Conservation (phyloP, 2,329 filamentous ascomycete genomes). For the Shiraia sp. region DNA sequence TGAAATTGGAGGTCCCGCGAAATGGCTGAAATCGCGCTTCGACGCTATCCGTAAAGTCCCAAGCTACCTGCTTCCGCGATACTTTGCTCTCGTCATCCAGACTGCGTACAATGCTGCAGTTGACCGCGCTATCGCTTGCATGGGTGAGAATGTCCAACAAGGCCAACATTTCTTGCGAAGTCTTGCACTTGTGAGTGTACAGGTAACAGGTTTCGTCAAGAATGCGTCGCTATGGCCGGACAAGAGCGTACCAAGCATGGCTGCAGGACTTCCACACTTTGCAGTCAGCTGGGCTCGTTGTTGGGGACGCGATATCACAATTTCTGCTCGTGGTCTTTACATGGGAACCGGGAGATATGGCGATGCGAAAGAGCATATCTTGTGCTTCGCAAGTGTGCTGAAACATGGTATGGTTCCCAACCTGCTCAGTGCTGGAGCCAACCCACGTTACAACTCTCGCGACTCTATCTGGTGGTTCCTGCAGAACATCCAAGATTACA, state of each 20-base stretch:
- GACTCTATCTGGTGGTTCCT: conserved; percentile 99
- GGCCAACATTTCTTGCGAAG: conserved; percentile 89
- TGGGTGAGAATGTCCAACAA: conserved; percentile 74
- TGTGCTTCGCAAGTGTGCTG: conserved; percentile 91
- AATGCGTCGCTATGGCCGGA: conserved; percentile 89
- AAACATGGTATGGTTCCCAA: conserved; percentile 99
- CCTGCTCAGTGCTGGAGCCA: conserved; percentile 79
- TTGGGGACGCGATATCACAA: conserved; percentile 97
- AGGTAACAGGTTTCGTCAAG: conserved; percentile 85
- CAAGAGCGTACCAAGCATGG: conserved; percentile 81
- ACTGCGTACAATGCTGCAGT: conserved; percentile 85
- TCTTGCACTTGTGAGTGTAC: conserved; percentile 86
- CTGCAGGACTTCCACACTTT: conserved; percentile 93
- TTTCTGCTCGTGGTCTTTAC: conserved; percentile 88
- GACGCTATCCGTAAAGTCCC: conserved; percentile 84
- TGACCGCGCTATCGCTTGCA: conserved; percentile 75
- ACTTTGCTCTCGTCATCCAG: conserved; percentile 87
- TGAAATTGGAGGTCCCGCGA: conserved; percentile 66
- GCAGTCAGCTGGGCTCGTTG: conserved; percentile 91
- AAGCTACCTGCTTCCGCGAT: conserved; percentile 86
- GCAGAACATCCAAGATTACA: conserved; percentile 94
- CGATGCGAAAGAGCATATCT: conserved; percentile 91
- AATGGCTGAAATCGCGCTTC: conserved; percentile 83
- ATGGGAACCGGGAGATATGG: conserved; percentile 85
- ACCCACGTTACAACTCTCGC: conserved; percentile 90